phyloP scores from a whole-genome alignment of 2,329 filamentous ascomycete species.

The Cladophialophora exuberans region DNA sequence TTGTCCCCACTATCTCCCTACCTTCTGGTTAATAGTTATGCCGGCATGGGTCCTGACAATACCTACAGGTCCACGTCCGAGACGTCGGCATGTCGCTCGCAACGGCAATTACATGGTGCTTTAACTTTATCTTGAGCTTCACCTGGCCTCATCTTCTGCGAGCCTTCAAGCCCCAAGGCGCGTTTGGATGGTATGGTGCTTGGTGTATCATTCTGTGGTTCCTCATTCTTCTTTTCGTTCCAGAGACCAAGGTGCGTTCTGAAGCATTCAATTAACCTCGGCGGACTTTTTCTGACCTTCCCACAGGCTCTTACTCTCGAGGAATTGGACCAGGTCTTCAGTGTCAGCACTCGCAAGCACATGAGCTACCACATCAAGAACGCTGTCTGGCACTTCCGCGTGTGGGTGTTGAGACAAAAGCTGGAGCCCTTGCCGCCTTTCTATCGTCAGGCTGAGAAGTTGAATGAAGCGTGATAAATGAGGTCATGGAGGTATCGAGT shows the following conservation, averaged over 20 bases:
- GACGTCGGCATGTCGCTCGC: conserved; percentile 65
- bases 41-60: conserved; percentile 52
- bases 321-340: conserved; percentile 58
- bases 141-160: conserved; percentile 55
- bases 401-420: conserved; percentile 44
- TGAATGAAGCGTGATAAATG: conserved; percentile 22
- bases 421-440: conserved; percentile 40
- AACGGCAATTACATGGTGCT: conserved; percentile 60
- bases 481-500: background rate
- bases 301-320: conserved; percentile 43
- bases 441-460: conserved; percentile 38
- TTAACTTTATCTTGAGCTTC: conserved; percentile 58
- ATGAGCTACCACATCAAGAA: conserved; percentile 46
- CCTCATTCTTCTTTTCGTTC: conserved; percentile 56
- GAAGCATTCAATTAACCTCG: conserved; percentile 27
- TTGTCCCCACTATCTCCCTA: conserved; percentile 42
- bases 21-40: conserved; percentile 51
- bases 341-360: conserved; percentile 52
- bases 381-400: conserved; percentile 44
- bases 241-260: conserved; percentile 50
- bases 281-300: conserved; percentile 7
- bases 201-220: conserved; percentile 57
- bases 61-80: conserved; percentile 64
- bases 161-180: conserved; percentile 56
- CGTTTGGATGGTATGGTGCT: conserved; percentile 61